These are phyloP conservation scores for Cyanodermella asteris DNA, from an alignment of 2,329 filamentous ascomycete species.

Conservation along the genomic window DNA sequence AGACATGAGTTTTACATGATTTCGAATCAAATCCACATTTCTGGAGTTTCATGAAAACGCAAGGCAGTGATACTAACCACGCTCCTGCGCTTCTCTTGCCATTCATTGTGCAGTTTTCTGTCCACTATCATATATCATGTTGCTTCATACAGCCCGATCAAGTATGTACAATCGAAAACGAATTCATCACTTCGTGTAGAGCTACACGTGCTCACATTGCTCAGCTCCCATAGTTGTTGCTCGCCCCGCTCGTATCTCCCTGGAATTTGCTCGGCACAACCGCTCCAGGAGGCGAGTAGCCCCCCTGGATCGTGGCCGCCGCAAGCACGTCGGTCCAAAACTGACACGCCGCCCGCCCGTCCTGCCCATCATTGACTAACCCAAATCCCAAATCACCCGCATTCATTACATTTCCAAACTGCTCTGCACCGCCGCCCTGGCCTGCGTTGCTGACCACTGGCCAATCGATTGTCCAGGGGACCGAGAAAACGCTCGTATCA, in stretches of 20 bases:
- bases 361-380: slow-evolving; percentile 13
- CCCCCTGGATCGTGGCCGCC: slow-evolving; percentile 13
- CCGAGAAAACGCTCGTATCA: slow-evolving; percentile 9
- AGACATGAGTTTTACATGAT: too few relatives aligned
- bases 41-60: too few relatives aligned
- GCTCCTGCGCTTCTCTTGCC: too few relatives aligned
- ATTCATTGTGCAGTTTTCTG: too few relatives aligned
- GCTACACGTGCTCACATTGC: neutral
- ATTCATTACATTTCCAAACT: slow-evolving; percentile 14
- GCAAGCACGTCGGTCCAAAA: slow-evolving; percentile 15
- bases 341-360: slow-evolving; percentile 11
- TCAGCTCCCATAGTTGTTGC: slow-evolving; percentile 5
- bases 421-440: slow-evolving; percentile 10
- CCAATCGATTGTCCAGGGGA: slow-evolving; percentile 17
- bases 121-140: too few relatives aligned
- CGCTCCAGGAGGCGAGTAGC: slow-evolving; percentile 12
- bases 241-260: slow-evolving; percentile 5
- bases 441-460: slow-evolving; percentile 10
- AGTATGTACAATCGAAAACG: neutral
- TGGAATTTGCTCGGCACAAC: slow-evolving; percentile 8
- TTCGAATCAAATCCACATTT: too few relatives aligned
- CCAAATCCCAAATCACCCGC: slow-evolving; percentile 15
- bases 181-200: neutral
- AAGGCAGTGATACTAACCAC: too few relatives aligned
- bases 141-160: neutral